These are phyloP conservation scores for Dictyostelium firmibasis DNA, from an alignment of 78 protist genomes.

Conservation along the genomic window DNA sequence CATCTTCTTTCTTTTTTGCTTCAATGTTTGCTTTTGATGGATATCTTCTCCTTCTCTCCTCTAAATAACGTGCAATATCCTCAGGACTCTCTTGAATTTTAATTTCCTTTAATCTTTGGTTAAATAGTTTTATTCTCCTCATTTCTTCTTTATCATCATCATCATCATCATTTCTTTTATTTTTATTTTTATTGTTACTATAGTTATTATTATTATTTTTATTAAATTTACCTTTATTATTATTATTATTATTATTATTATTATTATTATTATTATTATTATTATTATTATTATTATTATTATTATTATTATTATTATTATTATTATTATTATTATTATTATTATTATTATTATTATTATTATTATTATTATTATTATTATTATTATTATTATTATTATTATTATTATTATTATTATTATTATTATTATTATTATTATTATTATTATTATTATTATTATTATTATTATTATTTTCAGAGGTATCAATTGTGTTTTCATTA, in stretches of 20 bases:
- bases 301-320: background rate
- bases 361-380: conserved; percentile 9
- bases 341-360: background rate
- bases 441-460: background rate
- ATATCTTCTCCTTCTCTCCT: conserved; percentile 62
- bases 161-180: conserved; percentile 10
- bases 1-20: background rate
- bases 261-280: background rate
- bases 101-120: conserved; percentile 46
- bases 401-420: no score
- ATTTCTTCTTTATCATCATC: conserved; percentile 48
- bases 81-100: conserved; percentile 64
- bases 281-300: background rate
- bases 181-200: background rate
- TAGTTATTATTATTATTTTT: background rate
- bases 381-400: background rate
- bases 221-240: conserved; percentile 6
- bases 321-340: background rate
- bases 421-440: no score
- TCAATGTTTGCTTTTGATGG: conserved; percentile 45
- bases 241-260: background rate
- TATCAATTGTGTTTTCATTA: no score
- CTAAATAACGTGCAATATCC: conserved; percentile 70
- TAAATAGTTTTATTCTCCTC: conserved; percentile 50
- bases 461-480: background rate